phyloP scores from a whole-genome alignment of 495 filamentous ascomycete species.

The Aspergillus bridgeri region DNA sequence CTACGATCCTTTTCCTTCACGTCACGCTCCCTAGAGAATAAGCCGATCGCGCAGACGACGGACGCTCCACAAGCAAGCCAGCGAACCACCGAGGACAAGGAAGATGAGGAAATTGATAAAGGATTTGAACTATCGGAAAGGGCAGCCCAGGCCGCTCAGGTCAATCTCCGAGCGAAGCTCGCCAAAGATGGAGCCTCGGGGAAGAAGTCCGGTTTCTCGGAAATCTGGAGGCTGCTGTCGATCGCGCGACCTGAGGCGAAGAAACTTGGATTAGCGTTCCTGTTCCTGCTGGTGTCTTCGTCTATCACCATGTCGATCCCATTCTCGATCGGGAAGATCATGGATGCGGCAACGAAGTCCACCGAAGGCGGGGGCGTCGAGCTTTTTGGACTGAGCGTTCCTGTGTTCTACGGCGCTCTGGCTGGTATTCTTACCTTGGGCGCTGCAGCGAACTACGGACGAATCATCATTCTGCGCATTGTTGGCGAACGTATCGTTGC shows the following conservation, averaged over 20 bases:
- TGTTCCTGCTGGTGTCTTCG: slow-evolving; percentile 82
- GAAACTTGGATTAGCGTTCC: slow-evolving; percentile 74
- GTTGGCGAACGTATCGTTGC: slow-evolving; percentile 93
- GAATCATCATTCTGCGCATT: slow-evolving; percentile 90
- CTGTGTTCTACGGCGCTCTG: slow-evolving; percentile 75
- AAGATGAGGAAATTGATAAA: slow-evolving; percentile 49
- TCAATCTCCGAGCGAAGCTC: slow-evolving; percentile 84
- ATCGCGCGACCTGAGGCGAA: slow-evolving; percentile 83
- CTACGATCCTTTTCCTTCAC: slow-evolving; percentile 31
- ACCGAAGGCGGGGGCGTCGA: slow-evolving; percentile 46
- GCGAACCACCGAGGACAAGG: slow-evolving; percentile 22
- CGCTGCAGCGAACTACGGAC: slow-evolving; percentile 85
- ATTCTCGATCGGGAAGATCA: slow-evolving; percentile 91
- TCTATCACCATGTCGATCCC: slow-evolving; percentile 91
- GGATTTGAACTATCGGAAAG: slow-evolving; percentile 70
- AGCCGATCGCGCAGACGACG: slow-evolving; percentile 18
- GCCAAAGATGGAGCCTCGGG: slow-evolving; percentile 69
- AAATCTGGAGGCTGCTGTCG: slow-evolving; percentile 83
- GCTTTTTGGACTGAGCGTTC: slow-evolving; percentile 70
- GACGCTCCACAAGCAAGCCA: slow-evolving; percentile 14
- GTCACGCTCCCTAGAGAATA: slow-evolving; percentile 25
- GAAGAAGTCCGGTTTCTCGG: slow-evolving; percentile 62
- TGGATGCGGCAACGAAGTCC: slow-evolving; percentile 75
- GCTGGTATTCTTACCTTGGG: slow-evolving; percentile 67
- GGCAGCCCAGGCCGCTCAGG: slow-evolving; percentile 79